These are phyloP conservation scores for Hymenoscyphus linearis DNA, from an alignment of 2,329 filamentous ascomycete genomes.

Conservation along the genomic window DNA sequence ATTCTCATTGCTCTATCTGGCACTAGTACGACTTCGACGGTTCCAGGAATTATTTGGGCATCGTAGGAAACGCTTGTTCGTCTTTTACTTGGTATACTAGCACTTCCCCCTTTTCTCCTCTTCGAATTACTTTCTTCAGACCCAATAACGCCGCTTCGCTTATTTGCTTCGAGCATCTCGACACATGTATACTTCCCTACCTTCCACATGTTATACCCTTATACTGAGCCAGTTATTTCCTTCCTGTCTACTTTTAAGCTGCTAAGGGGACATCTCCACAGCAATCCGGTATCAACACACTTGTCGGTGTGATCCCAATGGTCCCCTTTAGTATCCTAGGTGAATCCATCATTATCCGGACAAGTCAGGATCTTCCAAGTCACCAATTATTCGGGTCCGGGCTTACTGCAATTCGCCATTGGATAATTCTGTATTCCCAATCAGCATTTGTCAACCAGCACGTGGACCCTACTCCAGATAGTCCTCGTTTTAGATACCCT, in stretches of 20 bases:
- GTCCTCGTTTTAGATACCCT: no score
- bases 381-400: neutral
- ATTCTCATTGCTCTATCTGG: neutral
- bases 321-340: neutral
- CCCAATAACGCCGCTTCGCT: neutral
- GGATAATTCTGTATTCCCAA: neutral
- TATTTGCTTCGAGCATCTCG: neutral
- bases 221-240: neutral
- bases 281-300: neutral
- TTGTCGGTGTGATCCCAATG: neutral
- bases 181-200: neutral
- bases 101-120: neutral
- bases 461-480: neutral
- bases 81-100: neutral
- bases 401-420: neutral
- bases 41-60: neutral
- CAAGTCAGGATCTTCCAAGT: neutral
- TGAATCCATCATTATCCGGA: neutral
- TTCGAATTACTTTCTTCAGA: neutral
- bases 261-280: no score
- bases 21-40: neutral
- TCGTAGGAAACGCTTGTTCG: neutral
- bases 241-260: neutral
- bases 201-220: slow-evolving; percentile 6
- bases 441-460: neutral